Evolutionary conservation across 2,329 filamentous ascomycete genomes (phyloP).

Genomic region (Nectriaceae sp.): DNA sequence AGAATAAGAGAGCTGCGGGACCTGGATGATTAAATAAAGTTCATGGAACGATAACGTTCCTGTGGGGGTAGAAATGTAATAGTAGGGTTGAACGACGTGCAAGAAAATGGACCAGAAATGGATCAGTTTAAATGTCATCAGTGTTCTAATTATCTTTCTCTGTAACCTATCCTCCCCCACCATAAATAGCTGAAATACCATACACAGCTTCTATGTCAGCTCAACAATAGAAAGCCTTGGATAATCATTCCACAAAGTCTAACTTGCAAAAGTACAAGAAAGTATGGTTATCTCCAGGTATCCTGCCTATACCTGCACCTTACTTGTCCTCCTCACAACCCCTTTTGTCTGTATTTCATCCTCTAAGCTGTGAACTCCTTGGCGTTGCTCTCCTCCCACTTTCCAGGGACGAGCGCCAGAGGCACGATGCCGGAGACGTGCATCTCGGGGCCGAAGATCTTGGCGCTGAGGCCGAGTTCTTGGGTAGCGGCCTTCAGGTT

Average conservation of each 20-base stretch:
- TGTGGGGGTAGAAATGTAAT: too few relatives aligned
- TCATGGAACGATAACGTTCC: too few relatives aligned
- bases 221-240: constrained; percentile 6
- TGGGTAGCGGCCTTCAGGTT: constrained; percentile 98
- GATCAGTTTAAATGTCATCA: not conserved
- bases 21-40: too few relatives aligned
- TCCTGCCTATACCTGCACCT: constrained; percentile 22
- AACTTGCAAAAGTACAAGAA: constrained; percentile 38
- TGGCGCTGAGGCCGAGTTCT: constrained; percentile 79
- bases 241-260: constrained; percentile 25
- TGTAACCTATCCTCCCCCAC: not conserved
- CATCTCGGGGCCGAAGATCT: constrained; percentile 77
- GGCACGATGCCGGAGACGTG: constrained; percentile 97
- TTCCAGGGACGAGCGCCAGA: constrained; percentile 73
- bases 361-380: constrained; percentile 61
- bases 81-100: too few relatives aligned
- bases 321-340: constrained; percentile 21
- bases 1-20: too few relatives aligned
- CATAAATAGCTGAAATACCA: not conserved
- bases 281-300: constrained; percentile 26
- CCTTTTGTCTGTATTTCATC: constrained; percentile 10
- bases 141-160: not conserved
- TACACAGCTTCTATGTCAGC: constrained; percentile 26
- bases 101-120: too few relatives aligned
- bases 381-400: constrained; percentile 61